Base-by-base conservation (phyloP, 1,284 basidiomycete genomes). In the Cutaneotrichosporon cyanovorans region DNA sequence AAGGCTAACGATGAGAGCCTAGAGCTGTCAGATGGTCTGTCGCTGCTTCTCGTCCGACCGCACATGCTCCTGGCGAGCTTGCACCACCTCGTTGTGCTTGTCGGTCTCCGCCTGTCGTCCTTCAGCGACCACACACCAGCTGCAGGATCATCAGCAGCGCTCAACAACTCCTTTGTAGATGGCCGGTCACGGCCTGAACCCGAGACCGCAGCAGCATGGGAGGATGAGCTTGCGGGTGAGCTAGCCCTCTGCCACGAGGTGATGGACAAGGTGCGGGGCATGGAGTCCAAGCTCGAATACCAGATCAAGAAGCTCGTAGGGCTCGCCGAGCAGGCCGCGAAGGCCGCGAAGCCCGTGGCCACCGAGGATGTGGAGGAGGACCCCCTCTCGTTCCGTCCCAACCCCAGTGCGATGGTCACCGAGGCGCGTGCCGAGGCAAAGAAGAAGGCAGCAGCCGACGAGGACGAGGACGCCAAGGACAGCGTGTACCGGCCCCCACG, bases 251-350 rank as follows among this genome's bases (percentile, higher is more conserved):
- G 65, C 62, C 57, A 79, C 40, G 71, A 73, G 45, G 64, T 73
- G n/a, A 69, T 74, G 65, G 76, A 77, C 46, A 76, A 76, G 59
- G 66, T 75, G 21, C 62, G 69, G 22, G 72, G 73, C 0, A 59
- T 98, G 32, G 92, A 98, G 70, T 78, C 77, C 45, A 83, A 87
- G 61, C 84, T 97, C 77, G 83, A 81, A 51, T 95, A 97, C 68
- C 92, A 97, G 69, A 87, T 97, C 61, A 91, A 96, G 61, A 96
- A 97, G 68, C 79, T 95, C 18, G 78, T 91, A 25, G 78, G 81
- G 46, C 72, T 86, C 5, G 84, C 87, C 0, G 71, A 75, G 44
- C 80, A 83, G 45, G 77, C 79, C 28, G 71, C 66, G 7, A 68
- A 66, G 32, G 59, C 62, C 21, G n/a, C n/a, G n/a, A 50, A 57